Conservation (phyloP, 768 basidiomycete species). For the Mycena sanguinolenta region DNA sequence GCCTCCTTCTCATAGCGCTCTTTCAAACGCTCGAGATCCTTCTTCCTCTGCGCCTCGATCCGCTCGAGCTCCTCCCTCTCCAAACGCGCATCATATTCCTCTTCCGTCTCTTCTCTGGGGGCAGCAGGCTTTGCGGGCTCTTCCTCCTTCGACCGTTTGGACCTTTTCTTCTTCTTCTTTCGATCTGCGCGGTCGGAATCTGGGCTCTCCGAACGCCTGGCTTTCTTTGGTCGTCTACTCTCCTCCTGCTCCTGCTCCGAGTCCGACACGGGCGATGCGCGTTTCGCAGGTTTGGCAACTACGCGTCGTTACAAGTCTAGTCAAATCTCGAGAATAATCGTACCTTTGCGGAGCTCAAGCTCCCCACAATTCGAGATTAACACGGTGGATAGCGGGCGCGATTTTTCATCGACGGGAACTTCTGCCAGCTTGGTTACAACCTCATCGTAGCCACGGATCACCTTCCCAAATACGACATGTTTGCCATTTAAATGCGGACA, state of each 20-base stretch:
- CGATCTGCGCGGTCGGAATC: slow-evolving; percentile 41
- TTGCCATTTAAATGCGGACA: slow-evolving; percentile 82
- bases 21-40: slow-evolving; percentile 64
- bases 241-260: slow-evolving; percentile 27
- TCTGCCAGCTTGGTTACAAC: slow-evolving; percentile 72
- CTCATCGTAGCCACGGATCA: slow-evolving; percentile 65
- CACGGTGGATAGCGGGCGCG: slow-evolving; percentile 77
- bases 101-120: slow-evolving; percentile 68
- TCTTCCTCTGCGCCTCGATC: slow-evolving; percentile 58
- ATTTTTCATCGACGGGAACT: slow-evolving; percentile 80
- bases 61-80: slow-evolving; percentile 78
- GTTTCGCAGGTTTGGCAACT: slow-evolving; percentile 35
- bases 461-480: slow-evolving; percentile 64
- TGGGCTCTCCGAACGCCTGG: slow-evolving; percentile 43
- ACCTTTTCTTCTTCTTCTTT: slow-evolving; percentile 36
- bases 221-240: slow-evolving; percentile 11
- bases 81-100: slow-evolving; percentile 78
- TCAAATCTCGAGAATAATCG: neutral
- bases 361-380: slow-evolving; percentile 86
- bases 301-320: neutral
- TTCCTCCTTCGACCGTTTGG: slow-evolving; percentile 31
- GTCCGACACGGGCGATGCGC: slow-evolving; percentile 20
- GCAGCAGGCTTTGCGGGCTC: slow-evolving; percentile 33
- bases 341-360: slow-evolving; percentile 74
- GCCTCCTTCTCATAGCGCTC: slow-evolving; percentile 50